These are phyloP conservation scores for Fusarium illudens DNA, from an alignment of 2,329 filamentous ascomycete genomes.

Conservation along the genomic window DNA sequence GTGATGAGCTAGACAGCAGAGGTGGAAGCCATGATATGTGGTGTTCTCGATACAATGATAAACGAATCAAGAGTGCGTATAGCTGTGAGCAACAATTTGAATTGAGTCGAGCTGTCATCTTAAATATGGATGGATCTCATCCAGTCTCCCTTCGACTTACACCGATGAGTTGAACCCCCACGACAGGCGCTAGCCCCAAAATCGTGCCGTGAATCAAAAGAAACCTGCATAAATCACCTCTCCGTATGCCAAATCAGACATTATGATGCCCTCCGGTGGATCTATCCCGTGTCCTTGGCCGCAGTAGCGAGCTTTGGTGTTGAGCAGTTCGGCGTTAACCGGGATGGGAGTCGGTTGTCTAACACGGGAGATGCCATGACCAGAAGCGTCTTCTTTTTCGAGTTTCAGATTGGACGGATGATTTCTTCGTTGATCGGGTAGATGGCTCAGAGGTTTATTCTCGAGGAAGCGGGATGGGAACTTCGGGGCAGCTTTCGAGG, in stretches of 20 bases:
- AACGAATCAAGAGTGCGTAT: not conserved
- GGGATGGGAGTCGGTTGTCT: not conserved
- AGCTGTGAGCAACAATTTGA: not conserved
- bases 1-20: constrained; percentile 57
- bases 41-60: too few species aligned
- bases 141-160: not conserved
- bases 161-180: not conserved
- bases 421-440: not conserved
- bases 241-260: not conserved
- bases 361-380: not conserved
- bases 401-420: too few species aligned
- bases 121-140: not conserved
- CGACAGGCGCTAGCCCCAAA: not conserved
- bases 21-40: constrained; percentile 26
- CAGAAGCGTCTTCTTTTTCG: too few species aligned
- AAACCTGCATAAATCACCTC: not conserved
- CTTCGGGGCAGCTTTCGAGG: constrained; percentile 2
- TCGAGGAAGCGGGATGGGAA: not conserved
- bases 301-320: not conserved
- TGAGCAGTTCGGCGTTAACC: not conserved
- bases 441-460: not conserved
- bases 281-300: not conserved
- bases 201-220: not conserved
- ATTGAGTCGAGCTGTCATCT: not conserved
- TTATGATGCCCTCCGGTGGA: not conserved